These are phyloP conservation scores for Fusarium hostae DNA, from an alignment of 2,329 filamentous ascomycete species.

Conservation along the genomic window DNA sequence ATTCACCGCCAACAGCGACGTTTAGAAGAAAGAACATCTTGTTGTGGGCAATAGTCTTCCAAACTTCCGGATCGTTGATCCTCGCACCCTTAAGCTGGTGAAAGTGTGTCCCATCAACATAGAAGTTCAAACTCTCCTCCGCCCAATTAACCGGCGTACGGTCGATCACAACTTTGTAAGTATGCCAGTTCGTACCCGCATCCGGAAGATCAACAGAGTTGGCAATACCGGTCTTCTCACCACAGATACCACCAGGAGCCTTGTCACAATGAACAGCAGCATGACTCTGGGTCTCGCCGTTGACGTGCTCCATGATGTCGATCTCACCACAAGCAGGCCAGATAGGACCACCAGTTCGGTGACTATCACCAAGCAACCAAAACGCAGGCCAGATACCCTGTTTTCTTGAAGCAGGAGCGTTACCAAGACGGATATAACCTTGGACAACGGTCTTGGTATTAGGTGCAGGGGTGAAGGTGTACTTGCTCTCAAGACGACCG, in stretches of 20 bases:
- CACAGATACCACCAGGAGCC: conserved; percentile 56
- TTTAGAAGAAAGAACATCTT: conserved; percentile 63
- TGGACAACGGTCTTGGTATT: conserved; percentile 55
- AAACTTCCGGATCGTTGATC: conserved; percentile 57
- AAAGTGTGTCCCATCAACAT: conserved; percentile 55
- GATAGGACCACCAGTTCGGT: conserved; percentile 31
- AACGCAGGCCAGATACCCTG: conserved; percentile 54
- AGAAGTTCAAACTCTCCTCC: conserved; percentile 60
- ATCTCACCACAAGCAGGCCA: conserved; percentile 41
- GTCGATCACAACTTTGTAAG: conserved; percentile 60
- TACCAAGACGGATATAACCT: conserved; percentile 52
- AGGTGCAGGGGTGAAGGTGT: conserved; percentile 56
- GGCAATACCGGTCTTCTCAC: conserved; percentile 55
- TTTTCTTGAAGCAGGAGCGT: conserved; percentile 47
- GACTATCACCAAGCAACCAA: conserved; percentile 40
- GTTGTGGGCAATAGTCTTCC: conserved; percentile 59
- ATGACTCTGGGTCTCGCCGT: conserved; percentile 1
- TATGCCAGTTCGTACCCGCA: conserved; percentile 53
- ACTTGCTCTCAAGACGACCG: conserved; percentile 60
- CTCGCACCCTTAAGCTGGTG: conserved; percentile 55
- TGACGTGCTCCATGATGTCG: conserved; percentile 38
- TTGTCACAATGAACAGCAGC: conserved; percentile 37
- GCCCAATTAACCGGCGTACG: conserved; percentile 56
- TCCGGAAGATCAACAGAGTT: background rate
- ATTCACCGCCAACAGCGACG: conserved; percentile 62